phyloP scores from a whole-genome alignment of 257 asterid species.

The Schizonepeta tenuifolia region DNA sequence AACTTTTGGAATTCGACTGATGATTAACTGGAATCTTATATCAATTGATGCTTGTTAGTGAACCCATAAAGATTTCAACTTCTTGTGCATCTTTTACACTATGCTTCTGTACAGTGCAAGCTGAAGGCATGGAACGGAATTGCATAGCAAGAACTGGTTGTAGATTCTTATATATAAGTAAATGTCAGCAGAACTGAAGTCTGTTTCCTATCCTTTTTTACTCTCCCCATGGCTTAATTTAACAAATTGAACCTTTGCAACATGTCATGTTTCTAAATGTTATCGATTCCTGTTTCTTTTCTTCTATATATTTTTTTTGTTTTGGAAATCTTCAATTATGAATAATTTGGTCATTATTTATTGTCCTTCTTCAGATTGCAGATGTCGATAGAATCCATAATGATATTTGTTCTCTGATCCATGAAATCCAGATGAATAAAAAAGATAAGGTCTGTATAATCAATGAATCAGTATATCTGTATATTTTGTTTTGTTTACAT shows the following conservation, averaged over 20 bases:
- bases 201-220: conserved; percentile 2
- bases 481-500: conserved; percentile 22
- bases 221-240: conserved; percentile 9
- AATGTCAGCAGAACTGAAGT: conserved; percentile 10
- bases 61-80: not conserved
- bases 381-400: conserved; percentile 53
- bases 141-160: conserved; percentile 19
- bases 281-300: conserved; percentile 11
- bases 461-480: not conserved
- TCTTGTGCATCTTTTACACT: conserved; percentile 22
- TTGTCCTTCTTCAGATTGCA: conserved; percentile 58
- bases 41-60: not conserved
- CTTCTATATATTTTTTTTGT: conserved; percentile 4
- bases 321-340: conserved; percentile 14
- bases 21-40: not conserved
- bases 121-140: conserved; percentile 6
- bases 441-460: conserved; percentile 57
- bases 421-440: conserved; percentile 66
- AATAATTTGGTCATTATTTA: conserved; percentile 20
- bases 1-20: not conserved
- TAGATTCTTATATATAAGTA: conserved; percentile 14
- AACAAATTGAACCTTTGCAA: conserved; percentile 18
- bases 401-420: conserved; percentile 50
- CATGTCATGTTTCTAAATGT: conserved; percentile 18
- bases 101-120: not conserved